Evolutionary conservation across 305 asterid species (phyloP).

Genomic region (Rubia peregrina): DNA sequence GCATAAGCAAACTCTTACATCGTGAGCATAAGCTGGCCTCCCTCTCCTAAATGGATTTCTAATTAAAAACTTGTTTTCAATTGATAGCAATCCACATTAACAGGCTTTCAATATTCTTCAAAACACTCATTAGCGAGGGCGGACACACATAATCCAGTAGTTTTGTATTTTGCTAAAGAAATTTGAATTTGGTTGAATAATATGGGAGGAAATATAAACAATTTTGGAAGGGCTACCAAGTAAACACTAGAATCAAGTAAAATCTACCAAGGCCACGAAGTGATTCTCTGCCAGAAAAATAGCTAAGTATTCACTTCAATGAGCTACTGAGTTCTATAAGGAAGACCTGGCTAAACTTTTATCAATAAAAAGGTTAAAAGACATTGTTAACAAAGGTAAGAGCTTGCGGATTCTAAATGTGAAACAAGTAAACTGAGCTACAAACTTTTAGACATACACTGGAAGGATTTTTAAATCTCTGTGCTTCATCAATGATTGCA

Average conservation of each 20-base stretch:
- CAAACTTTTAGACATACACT: constrained; percentile 49
- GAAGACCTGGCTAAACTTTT: not conserved
- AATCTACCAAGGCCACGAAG: not conserved
- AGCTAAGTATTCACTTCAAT: not conserved
- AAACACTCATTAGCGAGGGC: not conserved
- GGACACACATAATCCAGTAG: not conserved
- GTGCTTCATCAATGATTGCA: constrained; percentile 90
- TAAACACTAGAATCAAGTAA: not conserved
- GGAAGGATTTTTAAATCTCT: constrained; percentile 81
- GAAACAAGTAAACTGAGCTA: not conserved
- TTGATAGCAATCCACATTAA: not conserved
- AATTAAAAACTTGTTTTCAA: not conserved
- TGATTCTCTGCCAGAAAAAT: not conserved
- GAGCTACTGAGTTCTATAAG: not conserved
- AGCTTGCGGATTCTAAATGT: not conserved
- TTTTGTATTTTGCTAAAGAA: not conserved
- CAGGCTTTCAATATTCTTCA: not conserved
- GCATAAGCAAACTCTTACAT: not conserved
- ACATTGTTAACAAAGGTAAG: not conserved
- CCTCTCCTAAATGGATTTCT: not conserved
- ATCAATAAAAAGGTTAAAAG: not conserved
- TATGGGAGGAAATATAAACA: not conserved
- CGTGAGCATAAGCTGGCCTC: not conserved
- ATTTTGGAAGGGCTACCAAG: not conserved
- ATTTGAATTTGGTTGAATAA: not conserved